Evolutionary conservation across 2,329 filamentous ascomycete species (phyloP).

Genomic region (Colletotrichum theobromicola): DNA sequence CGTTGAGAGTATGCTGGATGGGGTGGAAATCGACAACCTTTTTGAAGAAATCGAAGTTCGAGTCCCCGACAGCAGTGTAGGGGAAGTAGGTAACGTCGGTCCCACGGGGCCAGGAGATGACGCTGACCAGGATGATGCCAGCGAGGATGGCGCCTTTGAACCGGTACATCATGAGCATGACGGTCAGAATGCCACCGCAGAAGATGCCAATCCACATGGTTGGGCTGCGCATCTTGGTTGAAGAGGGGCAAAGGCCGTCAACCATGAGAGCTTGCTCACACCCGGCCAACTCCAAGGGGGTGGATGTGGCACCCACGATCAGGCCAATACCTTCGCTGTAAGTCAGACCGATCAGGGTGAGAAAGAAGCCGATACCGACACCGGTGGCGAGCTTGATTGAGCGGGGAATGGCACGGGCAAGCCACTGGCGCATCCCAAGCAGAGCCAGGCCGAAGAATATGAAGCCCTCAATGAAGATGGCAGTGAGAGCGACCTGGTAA

Average conservation of each 20-base stretch:
- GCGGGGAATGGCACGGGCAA: slow-evolving; percentile 80
- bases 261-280: slow-evolving; percentile 48
- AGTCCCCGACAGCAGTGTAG: slow-evolving; percentile 70
- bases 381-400: slow-evolving; percentile 89
- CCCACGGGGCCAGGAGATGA: slow-evolving; percentile 85
- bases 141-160: slow-evolving; percentile 87
- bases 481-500: slow-evolving; percentile 78
- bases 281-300: slow-evolving; percentile 78
- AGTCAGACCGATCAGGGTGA: slow-evolving; percentile 77
- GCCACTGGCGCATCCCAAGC: slow-evolving; percentile 85
- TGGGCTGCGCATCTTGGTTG: slow-evolving; percentile 80
- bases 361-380: slow-evolving; percentile 84
- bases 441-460: slow-evolving; percentile 83
- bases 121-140: slow-evolving; percentile 82
- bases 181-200: slow-evolving; percentile 81
- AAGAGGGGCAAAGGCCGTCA: slow-evolving; percentile 64
- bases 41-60: slow-evolving; percentile 84
- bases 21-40: slow-evolving; percentile 84
- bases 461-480: slow-evolving; percentile 88
- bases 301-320: slow-evolving; percentile 70
- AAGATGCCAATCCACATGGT: slow-evolving; percentile 91
- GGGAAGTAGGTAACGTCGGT: slow-evolving; percentile 85
- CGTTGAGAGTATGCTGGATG: slow-evolving; percentile 71
- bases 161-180: slow-evolving; percentile 82
- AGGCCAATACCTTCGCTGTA: slow-evolving; percentile 85